Percentiles rank a stretch among this genome's conserved stretches.
Conservation (phyloP, 78 protist species). For the Thecamonas trahens region DNA sequence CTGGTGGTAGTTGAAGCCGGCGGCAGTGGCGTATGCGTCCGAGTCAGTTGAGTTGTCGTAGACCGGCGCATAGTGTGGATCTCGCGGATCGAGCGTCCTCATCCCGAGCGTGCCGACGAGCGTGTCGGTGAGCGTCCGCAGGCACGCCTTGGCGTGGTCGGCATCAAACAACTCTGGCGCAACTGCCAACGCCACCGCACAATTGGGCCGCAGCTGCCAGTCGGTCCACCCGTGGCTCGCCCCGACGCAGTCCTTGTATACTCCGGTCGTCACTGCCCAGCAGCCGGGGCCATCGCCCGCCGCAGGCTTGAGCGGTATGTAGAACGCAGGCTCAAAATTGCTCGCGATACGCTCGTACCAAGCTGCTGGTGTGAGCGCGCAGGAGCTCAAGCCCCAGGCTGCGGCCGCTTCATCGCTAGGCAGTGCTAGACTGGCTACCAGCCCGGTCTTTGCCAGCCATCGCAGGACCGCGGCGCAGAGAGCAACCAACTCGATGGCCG, state of each 20-base stretch:
- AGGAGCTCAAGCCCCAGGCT: no score
- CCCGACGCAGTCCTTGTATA: constrained; percentile 31
- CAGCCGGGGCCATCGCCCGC: constrained; percentile 19
- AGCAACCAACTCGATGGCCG: constrained; percentile 78
- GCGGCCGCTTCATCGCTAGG: no score
- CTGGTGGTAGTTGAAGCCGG: constrained; percentile 88
- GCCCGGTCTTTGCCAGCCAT: no score
- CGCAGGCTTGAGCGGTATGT: constrained; percentile 32
- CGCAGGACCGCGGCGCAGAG: constrained; percentile 39
- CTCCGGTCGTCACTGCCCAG: no score
- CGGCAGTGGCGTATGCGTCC: constrained; percentile 42
- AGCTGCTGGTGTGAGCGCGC: no score
- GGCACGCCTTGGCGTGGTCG: not conserved
- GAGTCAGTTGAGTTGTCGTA: constrained; percentile 71
- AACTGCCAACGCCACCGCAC: constrained; percentile 77
- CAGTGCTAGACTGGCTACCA: no score
- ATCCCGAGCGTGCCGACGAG: constrained; percentile 69
- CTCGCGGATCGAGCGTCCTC: constrained; percentile 65
- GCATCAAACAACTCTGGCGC: constrained; percentile 17
- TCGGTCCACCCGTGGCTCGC: constrained; percentile 39
- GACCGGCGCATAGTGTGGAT: constrained; percentile 60
- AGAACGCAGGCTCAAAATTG: constrained; percentile 52
- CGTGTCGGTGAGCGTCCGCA: not conserved
- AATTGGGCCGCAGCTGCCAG: constrained; percentile 86
- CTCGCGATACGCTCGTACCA: no score